Evolutionary conservation across 2,329 filamentous ascomycete species (phyloP).

Genomic region (Triangularia setosa): DNA sequence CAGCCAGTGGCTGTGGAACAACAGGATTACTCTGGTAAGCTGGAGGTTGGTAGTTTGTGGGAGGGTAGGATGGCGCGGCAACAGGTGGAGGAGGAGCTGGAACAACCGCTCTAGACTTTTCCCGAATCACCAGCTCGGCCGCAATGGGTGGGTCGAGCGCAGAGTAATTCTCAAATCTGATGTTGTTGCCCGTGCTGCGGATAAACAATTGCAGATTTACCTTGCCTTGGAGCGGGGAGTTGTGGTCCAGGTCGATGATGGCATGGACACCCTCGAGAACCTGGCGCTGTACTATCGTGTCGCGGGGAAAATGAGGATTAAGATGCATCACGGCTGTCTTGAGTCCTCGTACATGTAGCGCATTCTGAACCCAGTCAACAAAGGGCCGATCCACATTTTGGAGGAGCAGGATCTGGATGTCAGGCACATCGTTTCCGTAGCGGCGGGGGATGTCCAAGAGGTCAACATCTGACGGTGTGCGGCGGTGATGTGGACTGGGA

Average conservation of each 20-base stretch:
- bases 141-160: slow-evolving; percentile 75
- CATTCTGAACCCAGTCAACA: slow-evolving; percentile 74
- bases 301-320: slow-evolving; percentile 69
- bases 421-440: slow-evolving; percentile 71
- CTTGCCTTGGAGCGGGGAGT: slow-evolving; percentile 65
- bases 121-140: slow-evolving; percentile 73
- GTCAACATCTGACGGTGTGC: slow-evolving; percentile 53
- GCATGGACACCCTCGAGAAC: slow-evolving; percentile 85
- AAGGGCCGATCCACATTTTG: slow-evolving; percentile 77
- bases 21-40: slow-evolving; percentile 14
- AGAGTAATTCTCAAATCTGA: slow-evolving; percentile 83
- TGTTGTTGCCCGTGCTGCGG: slow-evolving; percentile 65
- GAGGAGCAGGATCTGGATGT: slow-evolving; percentile 82
- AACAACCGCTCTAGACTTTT: slow-evolving; percentile 47
- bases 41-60: slow-evolving; percentile 18
- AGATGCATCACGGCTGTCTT: slow-evolving; percentile 77
- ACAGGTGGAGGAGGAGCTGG: slow-evolving; percentile 23
- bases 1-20: slow-evolving; percentile 28
- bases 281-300: slow-evolving; percentile 77
- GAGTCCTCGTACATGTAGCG: slow-evolving; percentile 68
- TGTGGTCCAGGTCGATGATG: slow-evolving; percentile 70
- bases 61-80: slow-evolving; percentile 28
- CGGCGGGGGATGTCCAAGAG: slow-evolving; percentile 69
- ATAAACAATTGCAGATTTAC: slow-evolving; percentile 85
- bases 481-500: slow-evolving; percentile 55